Conservation (phyloP, 805 yeast species). For the Candida multigemmis region DNA sequence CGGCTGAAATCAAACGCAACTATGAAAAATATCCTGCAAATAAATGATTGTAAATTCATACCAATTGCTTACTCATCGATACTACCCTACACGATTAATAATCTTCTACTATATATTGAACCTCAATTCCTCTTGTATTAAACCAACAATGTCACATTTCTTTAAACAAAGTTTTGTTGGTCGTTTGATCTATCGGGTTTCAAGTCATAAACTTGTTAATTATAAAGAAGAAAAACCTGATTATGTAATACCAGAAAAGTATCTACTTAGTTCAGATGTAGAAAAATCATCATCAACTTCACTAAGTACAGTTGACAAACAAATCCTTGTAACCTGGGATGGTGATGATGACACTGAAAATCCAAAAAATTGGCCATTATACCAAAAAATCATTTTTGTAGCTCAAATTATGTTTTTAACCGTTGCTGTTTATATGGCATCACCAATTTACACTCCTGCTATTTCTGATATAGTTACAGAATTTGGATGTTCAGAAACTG, state of each 20-base stretch:
- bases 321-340: constrained; percentile 18
- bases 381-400: constrained; percentile 28
- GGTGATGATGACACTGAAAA: constrained; percentile 44
- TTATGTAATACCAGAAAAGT: constrained; percentile 22
- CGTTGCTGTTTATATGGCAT: constrained; percentile 42
- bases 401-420: constrained; percentile 9
- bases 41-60: too few relatives aligned
- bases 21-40: too few relatives aligned
- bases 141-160: too few relatives aligned
- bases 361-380: constrained; percentile 48
- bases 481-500: constrained; percentile 33
- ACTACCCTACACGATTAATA: too few relatives aligned
- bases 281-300: constrained; percentile 2
- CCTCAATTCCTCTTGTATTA: too few relatives aligned
- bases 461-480: constrained; percentile 33
- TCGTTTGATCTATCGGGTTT: constrained; percentile 15
- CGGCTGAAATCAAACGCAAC: too few relatives aligned
- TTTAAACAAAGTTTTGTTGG: constrained; percentile 24
- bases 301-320: constrained; percentile 4
- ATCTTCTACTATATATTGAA: too few relatives aligned
- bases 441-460: constrained; percentile 49
- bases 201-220: constrained; percentile 12
- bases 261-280: constrained; percentile 6
- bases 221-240: constrained; percentile 19
- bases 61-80: too few relatives aligned